Base-by-base conservation (phyloP, 1,284 basidiomycete species). In the Sporisorium scitamineum region DNA sequence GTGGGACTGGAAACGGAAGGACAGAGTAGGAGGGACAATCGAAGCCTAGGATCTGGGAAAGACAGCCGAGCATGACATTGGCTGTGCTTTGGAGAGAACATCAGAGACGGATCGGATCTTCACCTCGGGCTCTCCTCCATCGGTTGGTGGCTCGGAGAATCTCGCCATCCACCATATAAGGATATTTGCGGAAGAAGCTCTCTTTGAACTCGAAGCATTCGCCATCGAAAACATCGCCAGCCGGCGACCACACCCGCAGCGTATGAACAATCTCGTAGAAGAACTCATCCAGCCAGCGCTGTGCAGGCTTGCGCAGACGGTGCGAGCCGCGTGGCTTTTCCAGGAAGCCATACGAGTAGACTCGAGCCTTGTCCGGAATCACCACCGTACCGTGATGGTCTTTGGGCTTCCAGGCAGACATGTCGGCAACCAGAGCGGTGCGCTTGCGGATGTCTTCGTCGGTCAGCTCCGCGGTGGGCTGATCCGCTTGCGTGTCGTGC, bases 181-280 rank as follows among this genome's bases (percentile, higher is more conserved):
- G 74, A 32, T 76, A 76, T 54, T 76, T 76, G 52, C 70, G 65
- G 66, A 72, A 72, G 54, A 76, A 70, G 70, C 69, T 72, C 42
- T 76, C 74, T 22, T 72, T 64, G 53, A 72, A 72, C 51, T 76
- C 74, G 54, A 76, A 76, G 44, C 74, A 68, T 32, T 76, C 74
- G 55, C 65, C 54, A 44, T 76, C 74, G 27, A 76, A 76, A 3
- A 76, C 70, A 37, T 76, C 74, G 32, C 74, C 74, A 5, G 62
- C 62, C 3, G 74, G 70, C 52, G 69, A 72, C 74, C 74, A 76
- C 20, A 76, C 58, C 4, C 70, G 66, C 48, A 76, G 62, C 32
- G 65, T 69, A 24, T 57, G 54, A 5, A 76, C 74, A 4, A 76
- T 31, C 45, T 72, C 74, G 54, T 56, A 54, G 54, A 76, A 76